phyloP scores from a whole-genome alignment of 805 yeast species.

The Yarrowia hollandica region DNA sequence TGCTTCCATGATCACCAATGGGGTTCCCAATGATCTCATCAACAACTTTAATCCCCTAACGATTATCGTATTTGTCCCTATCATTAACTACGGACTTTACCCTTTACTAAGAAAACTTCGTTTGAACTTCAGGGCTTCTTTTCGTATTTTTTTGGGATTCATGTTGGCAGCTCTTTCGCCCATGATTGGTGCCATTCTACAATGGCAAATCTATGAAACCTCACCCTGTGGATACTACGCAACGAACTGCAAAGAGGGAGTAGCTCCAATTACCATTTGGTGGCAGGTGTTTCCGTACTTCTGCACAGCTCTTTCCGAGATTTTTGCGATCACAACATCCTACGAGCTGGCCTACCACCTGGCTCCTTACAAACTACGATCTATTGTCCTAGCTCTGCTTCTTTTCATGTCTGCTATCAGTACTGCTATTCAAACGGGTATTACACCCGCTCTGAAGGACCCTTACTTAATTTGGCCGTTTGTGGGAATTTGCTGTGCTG shows the following conservation, averaged over 20 bases:
- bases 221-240: conserved; percentile 18
- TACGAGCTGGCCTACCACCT: conserved; percentile 7
- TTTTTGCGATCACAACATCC: conserved; percentile 1
- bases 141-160: conserved; percentile 7
- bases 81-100: conserved; percentile 1
- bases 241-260: neutral
- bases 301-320: conserved; percentile 4
- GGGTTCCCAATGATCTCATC: conserved; percentile 59
- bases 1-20: conserved; percentile 53
- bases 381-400: neutral
- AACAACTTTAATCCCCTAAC: conserved; percentile 49
- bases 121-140: neutral
- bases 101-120: neutral
- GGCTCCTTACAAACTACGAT: conserved; percentile 6
- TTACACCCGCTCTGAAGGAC: conserved; percentile 39
- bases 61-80: neutral
- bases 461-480: conserved; percentile 8
- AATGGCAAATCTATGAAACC: conserved; percentile 4
- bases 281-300: conserved; percentile 14
- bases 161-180: neutral
- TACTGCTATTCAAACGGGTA: conserved; percentile 35
- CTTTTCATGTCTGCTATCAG: conserved; percentile 11
- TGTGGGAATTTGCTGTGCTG: conserved; percentile 12
- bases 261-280: conserved; percentile 4
- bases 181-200: conserved; percentile 8